Conservation (phyloP, 1,284 basidiomycete genomes). For the Cryptococcus amylolentus region DNA sequence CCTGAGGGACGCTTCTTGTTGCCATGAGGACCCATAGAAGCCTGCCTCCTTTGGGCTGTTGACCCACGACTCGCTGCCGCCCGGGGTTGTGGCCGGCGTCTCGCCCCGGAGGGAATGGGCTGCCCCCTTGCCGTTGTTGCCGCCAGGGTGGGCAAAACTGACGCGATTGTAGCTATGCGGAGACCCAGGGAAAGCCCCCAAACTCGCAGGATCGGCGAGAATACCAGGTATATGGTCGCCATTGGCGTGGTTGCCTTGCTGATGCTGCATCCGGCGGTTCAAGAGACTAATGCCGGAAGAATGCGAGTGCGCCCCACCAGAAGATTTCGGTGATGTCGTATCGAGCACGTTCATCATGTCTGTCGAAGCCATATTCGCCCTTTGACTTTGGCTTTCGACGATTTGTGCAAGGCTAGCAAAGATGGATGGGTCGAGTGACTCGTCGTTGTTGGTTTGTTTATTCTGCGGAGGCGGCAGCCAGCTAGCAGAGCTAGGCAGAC, state of each 20-base stretch:
- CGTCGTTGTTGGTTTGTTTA: slow-evolving; percentile 6
- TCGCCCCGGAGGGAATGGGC: slow-evolving; percentile 20
- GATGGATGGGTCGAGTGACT: slow-evolving; percentile 23
- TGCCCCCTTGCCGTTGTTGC: slow-evolving; percentile 1
- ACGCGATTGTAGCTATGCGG: slow-evolving; percentile 3
- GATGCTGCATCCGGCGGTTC: slow-evolving; percentile 15
- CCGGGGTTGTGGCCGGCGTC: slow-evolving; percentile 36
- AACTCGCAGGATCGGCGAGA: slow-evolving; percentile 2
- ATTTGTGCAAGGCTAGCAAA: slow-evolving; percentile 32
- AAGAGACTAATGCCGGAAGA: slow-evolving; percentile 10
- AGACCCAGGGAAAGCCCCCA: background rate
- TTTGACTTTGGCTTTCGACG: slow-evolving; percentile 16
- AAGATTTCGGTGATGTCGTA: background rate
- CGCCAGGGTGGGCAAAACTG: slow-evolving; percentile 5
- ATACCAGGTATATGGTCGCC: background rate
- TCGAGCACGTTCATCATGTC: background rate
- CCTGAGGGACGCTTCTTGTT: background rate
- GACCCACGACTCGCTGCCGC: slow-evolving; percentile 27
- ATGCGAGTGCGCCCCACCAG: background rate
- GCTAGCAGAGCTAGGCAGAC: slow-evolving; percentile 9
- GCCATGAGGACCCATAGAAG: background rate
- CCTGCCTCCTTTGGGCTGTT: slow-evolving; percentile 36
- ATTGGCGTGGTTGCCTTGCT: slow-evolving; percentile 5
- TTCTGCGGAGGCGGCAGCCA: slow-evolving; percentile 8
- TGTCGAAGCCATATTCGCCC: background rate